These are phyloP conservation scores for Hypoxylon fragiforme DNA, from an alignment of 495 filamentous ascomycete species.

Conservation along the genomic window DNA sequence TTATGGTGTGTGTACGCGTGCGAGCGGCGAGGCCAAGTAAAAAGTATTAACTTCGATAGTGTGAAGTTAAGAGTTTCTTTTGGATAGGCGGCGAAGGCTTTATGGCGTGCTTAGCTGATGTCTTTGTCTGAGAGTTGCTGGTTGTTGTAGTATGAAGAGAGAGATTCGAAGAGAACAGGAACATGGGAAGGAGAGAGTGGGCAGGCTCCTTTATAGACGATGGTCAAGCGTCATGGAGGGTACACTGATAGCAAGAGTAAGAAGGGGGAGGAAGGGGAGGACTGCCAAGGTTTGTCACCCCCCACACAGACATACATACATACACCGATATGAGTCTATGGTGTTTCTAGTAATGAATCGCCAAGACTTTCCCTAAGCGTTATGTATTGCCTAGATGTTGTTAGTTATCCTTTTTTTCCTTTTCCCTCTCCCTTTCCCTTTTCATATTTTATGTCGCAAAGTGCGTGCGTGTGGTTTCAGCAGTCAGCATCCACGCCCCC, in stretches of 20 bases:
- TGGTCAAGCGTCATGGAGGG: conserved; percentile 2
- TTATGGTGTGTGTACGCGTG: background rate
- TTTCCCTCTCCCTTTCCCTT: too few relatives aligned
- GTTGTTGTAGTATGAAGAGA: conserved; percentile 24
- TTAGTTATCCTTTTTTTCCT: too few relatives aligned
- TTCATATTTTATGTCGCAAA: conserved; percentile 16
- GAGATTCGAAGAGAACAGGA: conserved; percentile 2
- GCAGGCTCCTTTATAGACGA: conserved; percentile 26
- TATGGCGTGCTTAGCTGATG: conserved; percentile 5
- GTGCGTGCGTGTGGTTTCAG: conserved; percentile 25
- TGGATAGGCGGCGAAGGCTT: background rate
- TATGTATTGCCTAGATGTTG: too few relatives aligned
- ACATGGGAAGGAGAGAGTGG: conserved; percentile 11
- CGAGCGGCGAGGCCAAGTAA: too few relatives aligned
- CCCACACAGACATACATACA: conserved; percentile 9
- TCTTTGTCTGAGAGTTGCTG: conserved; percentile 19
- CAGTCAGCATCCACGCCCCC: conserved; percentile 20
- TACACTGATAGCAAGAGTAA: background rate
- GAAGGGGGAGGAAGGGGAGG: background rate
- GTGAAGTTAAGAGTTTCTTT: conserved; percentile 13
- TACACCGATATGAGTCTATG: conserved; percentile 24
- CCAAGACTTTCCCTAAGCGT: conserved; percentile 38
- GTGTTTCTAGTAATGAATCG: conserved; percentile 30
- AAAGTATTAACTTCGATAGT: too few relatives aligned
- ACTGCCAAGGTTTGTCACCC: conserved; percentile 28